Evolutionary conservation across 169 alveolate species (phyloP).

Genomic region (Neospora caninum): DNA sequence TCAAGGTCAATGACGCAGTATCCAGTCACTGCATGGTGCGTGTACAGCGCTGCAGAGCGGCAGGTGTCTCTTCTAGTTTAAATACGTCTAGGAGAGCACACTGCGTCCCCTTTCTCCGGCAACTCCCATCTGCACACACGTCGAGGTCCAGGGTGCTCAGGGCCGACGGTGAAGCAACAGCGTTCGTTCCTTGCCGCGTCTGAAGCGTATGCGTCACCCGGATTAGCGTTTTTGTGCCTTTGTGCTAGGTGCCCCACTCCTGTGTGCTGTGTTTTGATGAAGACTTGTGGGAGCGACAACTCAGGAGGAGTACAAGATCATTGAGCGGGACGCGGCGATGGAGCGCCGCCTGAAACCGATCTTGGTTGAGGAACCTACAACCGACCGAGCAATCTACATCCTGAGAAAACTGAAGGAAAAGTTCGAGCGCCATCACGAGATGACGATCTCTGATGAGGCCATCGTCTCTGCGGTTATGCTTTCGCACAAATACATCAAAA

Average conservation of each 20-base stretch:
- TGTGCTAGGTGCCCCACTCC: not conserved
- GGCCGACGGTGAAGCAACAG: too few relatives aligned
- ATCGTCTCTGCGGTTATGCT: constrained; percentile 80
- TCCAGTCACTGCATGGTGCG: too few relatives aligned
- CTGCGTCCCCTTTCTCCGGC: too few relatives aligned
- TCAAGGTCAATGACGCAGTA: too few relatives aligned
- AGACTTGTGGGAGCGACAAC: constrained; percentile 89
- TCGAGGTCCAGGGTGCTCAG: too few relatives aligned
- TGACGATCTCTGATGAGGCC: constrained; percentile 83
- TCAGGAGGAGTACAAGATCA: constrained; percentile 86
- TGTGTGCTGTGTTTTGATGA: not conserved
- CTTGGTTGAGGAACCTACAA: constrained; percentile 84
- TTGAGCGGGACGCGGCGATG: constrained; percentile 90
- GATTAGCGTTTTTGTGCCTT: too few relatives aligned
- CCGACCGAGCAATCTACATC: constrained; percentile 81
- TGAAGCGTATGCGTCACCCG: too few relatives aligned
- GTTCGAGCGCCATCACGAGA: constrained; percentile 82
- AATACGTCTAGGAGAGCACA: too few relatives aligned
- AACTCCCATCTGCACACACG: too few relatives aligned
- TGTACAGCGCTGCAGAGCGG: too few relatives aligned
- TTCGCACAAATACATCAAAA: constrained; percentile 83
- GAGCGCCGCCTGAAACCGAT: constrained; percentile 92
- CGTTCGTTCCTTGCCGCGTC: too few relatives aligned
- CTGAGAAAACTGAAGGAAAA: constrained; percentile 63
- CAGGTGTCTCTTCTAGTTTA: too few relatives aligned